Evolutionary conservation across 352 stramenopile genomes (phyloP), one percentile per base, ranked within the genome.

Genomic region (Elongisporangium prolatum): DNA sequence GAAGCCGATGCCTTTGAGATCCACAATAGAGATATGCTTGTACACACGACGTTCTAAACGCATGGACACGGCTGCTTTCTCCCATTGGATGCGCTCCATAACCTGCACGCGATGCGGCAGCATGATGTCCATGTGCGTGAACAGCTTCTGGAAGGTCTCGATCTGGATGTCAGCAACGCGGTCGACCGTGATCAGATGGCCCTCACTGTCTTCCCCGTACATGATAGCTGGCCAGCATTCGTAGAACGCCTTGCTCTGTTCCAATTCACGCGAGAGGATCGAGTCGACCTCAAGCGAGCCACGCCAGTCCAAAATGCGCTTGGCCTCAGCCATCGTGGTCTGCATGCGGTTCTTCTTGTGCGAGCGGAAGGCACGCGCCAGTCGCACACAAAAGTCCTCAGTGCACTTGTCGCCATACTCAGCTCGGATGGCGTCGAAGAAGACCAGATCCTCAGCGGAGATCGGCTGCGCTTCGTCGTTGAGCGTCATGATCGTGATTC

Each of bases 1-100:
- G 66, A 89, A 69, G 22, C 75, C 77, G 21, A 94, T 67, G 0
- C 80, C 80, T 20, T 87, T 83, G 20, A 92, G 56, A 52, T 94
- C 84, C 20, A 94, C 78, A 38, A 94, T 80, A 54, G 77, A 91
- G 58, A 94, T 83, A 63, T 94, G 84, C 60, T 91, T 91, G 65
- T 91, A 92, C 38, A 91, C 80, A 28, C 77, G 72, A n/a, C 66
- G 65, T 16, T 73, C 77, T 21, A 77, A 65, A 28, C 82, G 76
- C 56, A 75, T 84, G 3, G 80, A 89, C 57, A 91, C 74, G n/a
- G 76, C 78, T 3, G 57, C 67, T 60, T 91, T 91, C 63, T 91
- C 79, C 78, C 78, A 88, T 63, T 90, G 80, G 49, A 92, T 79
- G 14, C 75, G 78, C 61, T 94, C 84, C 78, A 90, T 90, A 57